Evolutionary conservation across 768 basidiomycete species (phyloP).

Genomic region (Fomitopsis serialis): DNA sequence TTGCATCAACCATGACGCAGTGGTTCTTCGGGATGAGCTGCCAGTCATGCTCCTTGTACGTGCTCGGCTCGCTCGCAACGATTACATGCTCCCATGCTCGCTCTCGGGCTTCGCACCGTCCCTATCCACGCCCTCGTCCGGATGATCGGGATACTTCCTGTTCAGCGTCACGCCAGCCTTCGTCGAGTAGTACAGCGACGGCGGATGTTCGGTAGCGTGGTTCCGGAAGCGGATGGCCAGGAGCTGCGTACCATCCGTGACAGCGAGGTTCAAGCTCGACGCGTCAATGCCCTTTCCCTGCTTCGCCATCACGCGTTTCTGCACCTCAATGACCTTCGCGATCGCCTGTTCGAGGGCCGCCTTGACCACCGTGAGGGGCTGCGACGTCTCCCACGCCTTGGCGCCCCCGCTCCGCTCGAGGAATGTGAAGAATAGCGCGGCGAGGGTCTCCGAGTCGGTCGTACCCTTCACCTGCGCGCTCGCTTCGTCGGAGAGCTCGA

Average conservation of each 20-base stretch:
- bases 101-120: slow-evolving; percentile 16
- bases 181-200: slow-evolving; percentile 28
- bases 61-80: slow-evolving; percentile 29
- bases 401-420: slow-evolving; percentile 16
- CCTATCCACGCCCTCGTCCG: slow-evolving; percentile 19
- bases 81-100: slow-evolving; percentile 30
- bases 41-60: slow-evolving; percentile 25
- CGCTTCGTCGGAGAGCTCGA: slow-evolving; percentile 15
- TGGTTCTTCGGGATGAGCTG: slow-evolving; percentile 24
- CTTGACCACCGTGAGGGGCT: slow-evolving; percentile 21
- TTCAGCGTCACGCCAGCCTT: slow-evolving; percentile 27
- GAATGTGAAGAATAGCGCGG: slow-evolving; percentile 27
- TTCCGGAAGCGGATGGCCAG: slow-evolving; percentile 28
- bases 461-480: slow-evolving; percentile 21
- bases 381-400: slow-evolving; percentile 17
- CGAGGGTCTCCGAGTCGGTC: slow-evolving; percentile 25
- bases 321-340: slow-evolving; percentile 18
- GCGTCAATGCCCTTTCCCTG: slow-evolving; percentile 13
- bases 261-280: slow-evolving; percentile 25
- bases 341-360: slow-evolving; percentile 20
- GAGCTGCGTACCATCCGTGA: slow-evolving; percentile 27
- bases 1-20: slow-evolving; percentile 22
- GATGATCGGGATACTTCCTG: slow-evolving; percentile 29
- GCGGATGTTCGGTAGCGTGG: slow-evolving; percentile 25
- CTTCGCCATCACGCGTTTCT: slow-evolving; percentile 14